phyloP scores from a whole-genome alignment of 345 rosid genomes.

The Excoecaria cochinchinensis region DNA sequence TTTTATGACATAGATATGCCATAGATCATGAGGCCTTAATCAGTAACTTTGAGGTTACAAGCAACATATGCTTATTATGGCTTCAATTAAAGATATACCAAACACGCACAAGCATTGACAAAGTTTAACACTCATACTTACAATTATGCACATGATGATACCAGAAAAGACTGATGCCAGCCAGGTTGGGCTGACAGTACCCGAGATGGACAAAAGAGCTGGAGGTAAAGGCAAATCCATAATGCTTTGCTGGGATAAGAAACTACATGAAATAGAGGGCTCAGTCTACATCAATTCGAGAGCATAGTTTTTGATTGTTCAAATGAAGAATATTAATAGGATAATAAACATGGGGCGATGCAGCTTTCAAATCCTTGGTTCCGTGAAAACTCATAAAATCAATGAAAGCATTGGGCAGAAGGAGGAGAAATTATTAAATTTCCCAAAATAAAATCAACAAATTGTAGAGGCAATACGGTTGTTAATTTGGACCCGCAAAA shows the following conservation, averaged over 20 bases:
- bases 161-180: constrained; percentile 41
- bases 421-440: background rate
- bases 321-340: background rate
- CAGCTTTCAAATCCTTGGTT: background rate
- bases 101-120: background rate
- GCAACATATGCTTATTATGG: background rate
- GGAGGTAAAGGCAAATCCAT: constrained; percentile 26
- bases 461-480: no score
- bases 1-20: no score
- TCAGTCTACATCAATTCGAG: background rate
- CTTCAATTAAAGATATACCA: background rate
- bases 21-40: no score
- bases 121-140: constrained; percentile 25
- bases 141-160: constrained; percentile 49
- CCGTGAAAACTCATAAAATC: background rate
- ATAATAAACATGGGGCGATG: background rate
- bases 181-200: constrained; percentile 25
- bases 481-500: no score
- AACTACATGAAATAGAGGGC: background rate
- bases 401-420: background rate
- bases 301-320: background rate
- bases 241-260: constrained; percentile 9
- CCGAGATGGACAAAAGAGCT: constrained; percentile 12
- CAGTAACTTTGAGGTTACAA: background rate
- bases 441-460: no score